phyloP scores from a whole-genome alignment of 2,329 filamentous ascomycete genomes.

The Leptographium flavum region DNA sequence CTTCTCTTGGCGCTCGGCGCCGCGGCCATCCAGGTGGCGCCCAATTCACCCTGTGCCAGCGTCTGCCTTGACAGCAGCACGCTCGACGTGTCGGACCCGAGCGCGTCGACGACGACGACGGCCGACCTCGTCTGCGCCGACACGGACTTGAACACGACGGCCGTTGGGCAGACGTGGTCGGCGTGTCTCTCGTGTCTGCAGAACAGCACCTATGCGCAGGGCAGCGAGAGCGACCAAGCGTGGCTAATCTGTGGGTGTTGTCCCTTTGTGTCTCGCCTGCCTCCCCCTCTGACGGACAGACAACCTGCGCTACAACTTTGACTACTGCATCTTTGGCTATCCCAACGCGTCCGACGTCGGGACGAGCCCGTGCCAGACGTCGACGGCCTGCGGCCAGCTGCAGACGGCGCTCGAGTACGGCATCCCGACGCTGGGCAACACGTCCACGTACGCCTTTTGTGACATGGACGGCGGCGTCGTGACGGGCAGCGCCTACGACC shows the following conservation, averaged over 20 bases:
- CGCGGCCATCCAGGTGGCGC: slow-evolving; percentile 34
- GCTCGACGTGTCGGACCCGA: slow-evolving; percentile 28
- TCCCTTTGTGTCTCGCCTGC: neutral
- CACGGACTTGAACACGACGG: slow-evolving; percentile 22
- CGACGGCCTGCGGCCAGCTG: slow-evolving; percentile 33
- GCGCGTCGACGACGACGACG: slow-evolving; percentile 27
- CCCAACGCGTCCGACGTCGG: slow-evolving; percentile 30
- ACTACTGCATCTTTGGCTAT: slow-evolving; percentile 37
- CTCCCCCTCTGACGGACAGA: slow-evolving; percentile 20
- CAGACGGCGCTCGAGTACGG: slow-evolving; percentile 24
- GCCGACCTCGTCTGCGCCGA: slow-evolving; percentile 25
- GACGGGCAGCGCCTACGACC: slow-evolving; percentile 18
- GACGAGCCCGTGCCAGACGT: slow-evolving; percentile 35
- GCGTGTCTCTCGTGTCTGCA: slow-evolving; percentile 38
- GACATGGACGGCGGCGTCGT: slow-evolving; percentile 23
- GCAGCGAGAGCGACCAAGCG: slow-evolving; percentile 34
- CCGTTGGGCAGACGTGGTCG: slow-evolving; percentile 30
- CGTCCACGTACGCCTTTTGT: slow-evolving; percentile 33
- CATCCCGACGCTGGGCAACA: slow-evolving; percentile 19
- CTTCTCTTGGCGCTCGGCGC: slow-evolving; percentile 14
- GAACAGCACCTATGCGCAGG: slow-evolving; percentile 31
- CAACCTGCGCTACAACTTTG: slow-evolving; percentile 37
- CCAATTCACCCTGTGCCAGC: slow-evolving; percentile 39
- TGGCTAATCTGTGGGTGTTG: slow-evolving; percentile 41
- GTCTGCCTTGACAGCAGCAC: slow-evolving; percentile 29